A percentile compares a stretch with the other conserved stretches of the same genome.
Evolutionary conservation across 306 rosid species (phyloP).

Genomic region (Fragaria ananassa): DNA sequence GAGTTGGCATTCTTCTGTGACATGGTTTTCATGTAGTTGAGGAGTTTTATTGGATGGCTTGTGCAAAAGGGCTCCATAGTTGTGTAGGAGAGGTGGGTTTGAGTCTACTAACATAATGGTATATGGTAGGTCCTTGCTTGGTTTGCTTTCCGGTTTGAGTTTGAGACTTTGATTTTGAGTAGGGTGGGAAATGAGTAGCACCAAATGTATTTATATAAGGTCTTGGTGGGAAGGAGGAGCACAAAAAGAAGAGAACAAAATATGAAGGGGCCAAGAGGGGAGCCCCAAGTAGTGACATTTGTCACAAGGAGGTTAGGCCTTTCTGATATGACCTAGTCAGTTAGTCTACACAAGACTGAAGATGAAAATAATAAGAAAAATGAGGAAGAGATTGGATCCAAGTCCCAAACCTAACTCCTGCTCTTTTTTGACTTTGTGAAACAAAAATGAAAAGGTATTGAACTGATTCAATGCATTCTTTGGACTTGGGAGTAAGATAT

Average conservation of each 20-base stretch:
- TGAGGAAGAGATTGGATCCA: constrained; percentile 44
- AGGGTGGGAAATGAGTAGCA: constrained; percentile 25
- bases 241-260: constrained; percentile 29
- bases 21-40: constrained; percentile 16
- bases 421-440: constrained; percentile 42
- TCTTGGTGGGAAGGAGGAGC: constrained; percentile 16
- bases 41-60: constrained; percentile 23
- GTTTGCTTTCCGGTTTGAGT: constrained; percentile 5
- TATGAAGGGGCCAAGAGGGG: constrained; percentile 11
- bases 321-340: constrained; percentile 27
- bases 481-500: constrained; percentile 11
- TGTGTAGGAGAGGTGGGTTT: constrained; percentile 68
- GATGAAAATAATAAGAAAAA: constrained; percentile 18
- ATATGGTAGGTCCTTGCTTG: constrained; percentile 8
- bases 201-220: constrained; percentile 40
- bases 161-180: constrained; percentile 18
- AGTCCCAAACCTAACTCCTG: constrained; percentile 33
- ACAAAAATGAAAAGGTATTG: constrained; percentile 18
- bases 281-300: constrained; percentile 50
- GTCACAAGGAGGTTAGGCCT: constrained; percentile 48
- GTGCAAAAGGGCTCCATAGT: constrained; percentile 48
- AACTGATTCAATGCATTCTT: constrained; percentile 14
- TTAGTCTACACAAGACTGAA: neutral
- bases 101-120: constrained; percentile 36
- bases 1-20: constrained; percentile 57